Evolutionary conservation across 441 rosid species (phyloP).

Genomic region (Syzygium syzygioides): DNA sequence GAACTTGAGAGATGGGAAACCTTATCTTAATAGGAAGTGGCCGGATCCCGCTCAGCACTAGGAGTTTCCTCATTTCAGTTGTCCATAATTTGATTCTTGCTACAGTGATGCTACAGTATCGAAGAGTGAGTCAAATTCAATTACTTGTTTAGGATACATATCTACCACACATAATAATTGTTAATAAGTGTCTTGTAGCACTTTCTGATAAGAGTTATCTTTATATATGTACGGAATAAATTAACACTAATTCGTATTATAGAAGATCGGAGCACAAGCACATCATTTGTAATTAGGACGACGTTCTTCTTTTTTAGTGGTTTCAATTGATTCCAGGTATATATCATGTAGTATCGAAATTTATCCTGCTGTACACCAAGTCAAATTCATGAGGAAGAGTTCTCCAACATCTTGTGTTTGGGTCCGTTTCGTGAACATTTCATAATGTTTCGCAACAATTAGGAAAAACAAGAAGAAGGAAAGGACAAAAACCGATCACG

Average conservation of each 20-base stretch:
- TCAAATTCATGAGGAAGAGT: not conserved
- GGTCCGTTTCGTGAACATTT: not conserved
- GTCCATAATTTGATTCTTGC: too few relatives aligned
- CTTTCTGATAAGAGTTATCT: not conserved
- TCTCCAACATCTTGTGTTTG: not conserved
- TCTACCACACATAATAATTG: not conserved
- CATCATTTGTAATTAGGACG: not conserved
- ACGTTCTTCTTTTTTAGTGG: not conserved
- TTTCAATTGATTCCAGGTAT: not conserved
- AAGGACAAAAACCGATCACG: not conserved
- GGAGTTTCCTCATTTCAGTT: too few relatives aligned
- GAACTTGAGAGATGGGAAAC: too few relatives aligned
- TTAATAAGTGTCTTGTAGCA: not conserved
- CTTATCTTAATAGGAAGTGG: too few relatives aligned
- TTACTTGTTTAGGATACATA: not conserved
- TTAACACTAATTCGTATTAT: not conserved
- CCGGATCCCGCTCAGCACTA: too few relatives aligned
- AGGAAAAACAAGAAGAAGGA: not conserved
- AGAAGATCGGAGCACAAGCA: not conserved
- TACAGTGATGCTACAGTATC: too few relatives aligned
- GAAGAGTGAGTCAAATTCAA: not conserved
- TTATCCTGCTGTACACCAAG: accelerated
- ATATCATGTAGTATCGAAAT: not conserved
- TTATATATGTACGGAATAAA: not conserved
- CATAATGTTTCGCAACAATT: not conserved